These are phyloP conservation scores for Leptographium radiaticola DNA, from an alignment of 2,329 filamentous ascomycete species.

Conservation along the genomic window DNA sequence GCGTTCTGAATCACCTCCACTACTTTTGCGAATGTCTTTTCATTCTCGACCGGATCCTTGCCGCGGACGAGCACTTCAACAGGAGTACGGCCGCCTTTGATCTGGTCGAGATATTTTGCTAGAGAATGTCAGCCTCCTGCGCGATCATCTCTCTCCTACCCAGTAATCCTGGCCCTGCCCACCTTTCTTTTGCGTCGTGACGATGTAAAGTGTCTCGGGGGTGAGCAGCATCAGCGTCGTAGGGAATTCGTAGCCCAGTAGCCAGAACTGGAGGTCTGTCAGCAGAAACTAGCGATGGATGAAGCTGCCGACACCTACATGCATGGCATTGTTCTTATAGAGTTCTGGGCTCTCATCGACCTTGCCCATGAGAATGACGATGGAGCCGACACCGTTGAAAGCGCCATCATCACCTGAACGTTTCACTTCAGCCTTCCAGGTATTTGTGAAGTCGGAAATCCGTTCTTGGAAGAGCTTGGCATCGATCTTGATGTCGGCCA, in stretches of 20 bases:
- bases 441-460: slow-evolving; percentile 69
- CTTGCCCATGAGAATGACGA: slow-evolving; percentile 88
- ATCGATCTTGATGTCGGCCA: slow-evolving; percentile 89
- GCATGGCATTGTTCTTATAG: slow-evolving; percentile 92
- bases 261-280: slow-evolving; percentile 64
- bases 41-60: slow-evolving; percentile 84
- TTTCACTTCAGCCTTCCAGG: slow-evolving; percentile 88
- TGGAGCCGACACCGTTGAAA: slow-evolving; percentile 76
- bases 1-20: slow-evolving; percentile 75
- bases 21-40: slow-evolving; percentile 77
- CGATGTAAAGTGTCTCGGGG: slow-evolving; percentile 72
- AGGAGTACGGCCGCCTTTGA: slow-evolving; percentile 85
- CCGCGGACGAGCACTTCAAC: slow-evolving; percentile 84
- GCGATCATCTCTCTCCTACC: neutral
- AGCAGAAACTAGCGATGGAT: neutral
- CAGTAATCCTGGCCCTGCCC: neutral
- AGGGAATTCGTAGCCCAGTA: slow-evolving; percentile 96
- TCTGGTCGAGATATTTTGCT: slow-evolving; percentile 86
- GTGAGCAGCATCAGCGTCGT: slow-evolving; percentile 92
- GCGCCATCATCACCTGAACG: slow-evolving; percentile 73
- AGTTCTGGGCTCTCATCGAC: slow-evolving; percentile 78
- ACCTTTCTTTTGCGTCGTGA: slow-evolving; percentile 98
- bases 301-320: slow-evolving; percentile 40
- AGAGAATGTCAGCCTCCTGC: slow-evolving; percentile 1
- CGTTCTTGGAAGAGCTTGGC: slow-evolving; percentile 88